Conservation (phyloP, 805 yeast species). For the Yamadazyma nakazawae region DNA sequence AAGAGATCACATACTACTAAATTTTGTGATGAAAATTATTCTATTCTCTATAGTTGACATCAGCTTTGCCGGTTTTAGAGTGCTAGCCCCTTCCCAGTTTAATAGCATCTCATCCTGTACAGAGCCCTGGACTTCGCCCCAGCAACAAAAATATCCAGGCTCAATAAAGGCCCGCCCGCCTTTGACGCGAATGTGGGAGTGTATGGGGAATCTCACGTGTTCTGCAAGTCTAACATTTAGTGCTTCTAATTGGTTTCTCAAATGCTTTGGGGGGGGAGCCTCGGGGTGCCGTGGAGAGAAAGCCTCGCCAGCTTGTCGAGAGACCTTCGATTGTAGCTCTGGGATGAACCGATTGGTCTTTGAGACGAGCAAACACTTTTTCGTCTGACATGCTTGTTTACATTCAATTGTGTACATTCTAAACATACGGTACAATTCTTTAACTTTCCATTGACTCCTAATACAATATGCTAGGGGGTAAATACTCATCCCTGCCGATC, state of each 20-base stretch:
- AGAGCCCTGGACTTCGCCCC: constrained; percentile 1
- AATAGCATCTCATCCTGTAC: constrained; percentile 1
- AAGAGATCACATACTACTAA: neutral
- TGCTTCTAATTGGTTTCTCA: too few relatives aligned
- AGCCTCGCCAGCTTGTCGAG: neutral
- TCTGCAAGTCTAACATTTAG: neutral
- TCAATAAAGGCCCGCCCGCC: neutral
- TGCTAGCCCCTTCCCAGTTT: too few relatives aligned
- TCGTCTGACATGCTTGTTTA: neutral
- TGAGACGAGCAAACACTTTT: neutral
- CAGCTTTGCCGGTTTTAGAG: too few relatives aligned
- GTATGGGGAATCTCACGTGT: constrained; percentile 1
- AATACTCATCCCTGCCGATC: neutral
- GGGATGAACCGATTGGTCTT: neutral
- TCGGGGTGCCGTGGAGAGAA: neutral
- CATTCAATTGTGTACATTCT: neutral
- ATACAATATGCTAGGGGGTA: neutral
- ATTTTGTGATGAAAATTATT: neutral
- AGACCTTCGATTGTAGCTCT: neutral
- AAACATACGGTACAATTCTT: neutral
- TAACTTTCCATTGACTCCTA: neutral
- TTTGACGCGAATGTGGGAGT: constrained; percentile 2
- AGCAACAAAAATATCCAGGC: neutral
- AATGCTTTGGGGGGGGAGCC: neutral
- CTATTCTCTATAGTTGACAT: too few relatives aligned